Base-by-base conservation (phyloP, 805 yeast species). In the Yamadazyma sp. region DNA sequence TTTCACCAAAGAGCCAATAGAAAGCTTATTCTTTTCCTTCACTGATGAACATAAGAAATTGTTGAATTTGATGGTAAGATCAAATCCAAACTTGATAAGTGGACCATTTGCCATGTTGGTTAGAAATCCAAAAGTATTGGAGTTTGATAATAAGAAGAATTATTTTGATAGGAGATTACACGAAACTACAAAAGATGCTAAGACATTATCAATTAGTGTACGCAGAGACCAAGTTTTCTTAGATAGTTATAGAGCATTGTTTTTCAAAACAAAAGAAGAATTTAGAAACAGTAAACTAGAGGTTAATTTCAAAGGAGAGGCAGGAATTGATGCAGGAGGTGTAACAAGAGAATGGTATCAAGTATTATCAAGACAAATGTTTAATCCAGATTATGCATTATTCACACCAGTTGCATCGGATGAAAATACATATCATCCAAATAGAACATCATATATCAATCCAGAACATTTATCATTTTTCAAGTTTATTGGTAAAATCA, bases 281-380 rank as follows among this genome's bases (percentile, higher is more conserved):
- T 77, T 88, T 52, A 76, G 80, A 47, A 70, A 77, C 31, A 73
- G 89, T 2, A 82, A 80, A 45, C 63, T 93, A 47, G 89, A 83
- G 33, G 78, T 93, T 27, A 73, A 74, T n/a, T 93, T 93, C 65
- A 80, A 80, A 43, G 96, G 95, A 1, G 99, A 93, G 58, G 83
- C 83, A 36, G 99, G 98, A 47, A 86, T 93, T 31, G 99, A 93
- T 69, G 98, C 96, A 3, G 99, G 99, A 47, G 99, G 99, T 26
- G 81, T 93, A 11, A 86, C 97, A 0, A 72, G 99, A 52, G 99
- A 93, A 57, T 93, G 98, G 98, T 89, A 82, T 52, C 97, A 89
- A 55, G 95, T 89, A 4, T 61, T 93, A 30, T 80, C 96, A 0
- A 72, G 96, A 43, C 97, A 91, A 56, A 89, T 93, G 86, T 87